These are phyloP conservation scores for Plantago major DNA, from an alignment of 257 asterid species.

Conservation along the genomic window DNA sequence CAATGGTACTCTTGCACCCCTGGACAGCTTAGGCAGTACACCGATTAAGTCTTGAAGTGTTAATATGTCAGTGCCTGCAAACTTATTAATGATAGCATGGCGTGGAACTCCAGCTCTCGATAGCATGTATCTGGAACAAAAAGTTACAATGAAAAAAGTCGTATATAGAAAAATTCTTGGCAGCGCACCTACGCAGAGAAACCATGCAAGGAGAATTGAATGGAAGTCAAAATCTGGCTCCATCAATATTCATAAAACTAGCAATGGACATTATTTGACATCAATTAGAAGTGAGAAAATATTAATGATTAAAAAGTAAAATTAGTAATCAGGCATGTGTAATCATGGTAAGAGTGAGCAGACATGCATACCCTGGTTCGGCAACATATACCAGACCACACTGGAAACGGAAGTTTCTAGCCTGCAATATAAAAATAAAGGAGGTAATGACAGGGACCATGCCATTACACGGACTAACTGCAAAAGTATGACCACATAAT, in stretches of 20 bases:
- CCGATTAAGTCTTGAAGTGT: conserved; percentile 71
- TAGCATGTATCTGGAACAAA: conserved; percentile 72
- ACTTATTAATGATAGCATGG: conserved; percentile 91
- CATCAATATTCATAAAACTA: background rate
- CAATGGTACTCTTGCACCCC: conserved; percentile 93
- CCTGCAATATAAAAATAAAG: conserved; percentile 46
- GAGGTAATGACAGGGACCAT: conserved; percentile 9
- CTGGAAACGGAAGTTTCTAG: conserved; percentile 90
- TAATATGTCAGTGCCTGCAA: conserved; percentile 90
- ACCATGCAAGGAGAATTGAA: background rate
- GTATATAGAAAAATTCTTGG: too few relatives aligned
- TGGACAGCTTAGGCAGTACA: conserved; percentile 74
- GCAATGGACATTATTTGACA: background rate
- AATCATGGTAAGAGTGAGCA: background rate
- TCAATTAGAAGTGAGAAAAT: background rate
- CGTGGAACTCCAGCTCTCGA: conserved; percentile 96
- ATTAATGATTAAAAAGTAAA: background rate
- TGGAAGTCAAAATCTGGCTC: conserved; percentile 10
- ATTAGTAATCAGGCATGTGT: conserved; percentile 7
- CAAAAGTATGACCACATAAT: background rate
- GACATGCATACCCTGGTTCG: conserved; percentile 75
- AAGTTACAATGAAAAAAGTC: too few relatives aligned
- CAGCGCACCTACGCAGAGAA: conserved; percentile 5
- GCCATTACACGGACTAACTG: conserved; percentile 10
- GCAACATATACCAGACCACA: conserved; percentile 98